Evolutionary conservation across 78 protist genomes (phyloP).

Genomic region (Diacronema lutheri): DNA sequence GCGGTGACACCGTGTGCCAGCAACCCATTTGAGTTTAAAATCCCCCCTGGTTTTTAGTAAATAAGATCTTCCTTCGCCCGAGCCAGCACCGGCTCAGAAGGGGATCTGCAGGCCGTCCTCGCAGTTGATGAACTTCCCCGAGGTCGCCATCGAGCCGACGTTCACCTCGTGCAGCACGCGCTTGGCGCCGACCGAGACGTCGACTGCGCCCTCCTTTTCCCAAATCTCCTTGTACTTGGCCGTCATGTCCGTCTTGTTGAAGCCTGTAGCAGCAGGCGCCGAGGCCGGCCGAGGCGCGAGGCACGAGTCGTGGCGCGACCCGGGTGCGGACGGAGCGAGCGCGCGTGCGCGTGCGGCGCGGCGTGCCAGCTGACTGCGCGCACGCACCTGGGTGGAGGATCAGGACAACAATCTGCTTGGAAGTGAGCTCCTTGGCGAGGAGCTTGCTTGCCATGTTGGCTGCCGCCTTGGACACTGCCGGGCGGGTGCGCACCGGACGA

Average conservation of each 20-base stretch:
- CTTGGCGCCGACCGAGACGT: constrained; percentile 26
- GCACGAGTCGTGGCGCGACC: no score
- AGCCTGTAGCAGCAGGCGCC: constrained; percentile 33
- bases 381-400: constrained; percentile 15
- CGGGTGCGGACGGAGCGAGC: no score
- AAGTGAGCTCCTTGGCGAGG: constrained; percentile 19
- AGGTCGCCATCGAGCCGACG: not conserved
- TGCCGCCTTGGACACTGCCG: not conserved
- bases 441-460: not conserved
- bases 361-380: no score
- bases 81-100: no score
- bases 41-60: no score
- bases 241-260: constrained; percentile 47
- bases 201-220: constrained; percentile 52
- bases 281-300: no score
- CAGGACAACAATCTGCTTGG: not conserved
- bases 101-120: constrained; percentile 48
- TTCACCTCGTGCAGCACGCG: constrained; percentile 37
- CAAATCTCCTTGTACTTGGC: constrained; percentile 22
- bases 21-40: no score
- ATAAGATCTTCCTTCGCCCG: no score
- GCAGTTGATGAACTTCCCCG: constrained; percentile 35
- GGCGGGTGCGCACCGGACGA: no score
- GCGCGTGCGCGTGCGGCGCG: no score
- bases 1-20: no score